A percentile compares a stretch with the other conserved stretches of the same genome.
phyloP scores from a whole-genome alignment of 352 stramenopile species.

The Phytophthora pseudosyringae region DNA sequence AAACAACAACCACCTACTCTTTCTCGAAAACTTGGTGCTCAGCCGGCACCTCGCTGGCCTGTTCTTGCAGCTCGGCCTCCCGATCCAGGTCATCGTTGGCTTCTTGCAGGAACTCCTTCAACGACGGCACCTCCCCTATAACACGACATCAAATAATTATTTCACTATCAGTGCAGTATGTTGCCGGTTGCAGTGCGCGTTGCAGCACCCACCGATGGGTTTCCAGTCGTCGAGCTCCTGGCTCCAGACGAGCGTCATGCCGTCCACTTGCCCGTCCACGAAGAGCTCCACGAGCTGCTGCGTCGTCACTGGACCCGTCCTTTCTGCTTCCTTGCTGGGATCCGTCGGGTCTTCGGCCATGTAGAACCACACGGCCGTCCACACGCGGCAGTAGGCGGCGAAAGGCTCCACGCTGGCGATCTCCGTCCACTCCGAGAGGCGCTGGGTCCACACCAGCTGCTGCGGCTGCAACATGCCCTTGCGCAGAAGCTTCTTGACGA shows the following conservation, averaged over 20 bases:
- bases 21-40: slow-evolving; percentile 68
- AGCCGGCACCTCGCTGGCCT: slow-evolving; percentile 41
- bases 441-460: slow-evolving; percentile 77
- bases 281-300: slow-evolving; percentile 66
- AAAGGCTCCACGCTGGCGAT: slow-evolving; percentile 58
- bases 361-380: slow-evolving; percentile 68
- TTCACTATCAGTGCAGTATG: neutral
- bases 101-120: slow-evolving; percentile 80
- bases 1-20: slow-evolving; percentile 30
- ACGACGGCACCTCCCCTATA: slow-evolving; percentile 53
- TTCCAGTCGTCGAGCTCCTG: slow-evolving; percentile 60
- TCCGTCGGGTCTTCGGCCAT: slow-evolving; percentile 37
- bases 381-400: slow-evolving; percentile 56
- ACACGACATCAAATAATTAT: neutral
- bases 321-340: slow-evolving; percentile 14
- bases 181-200: neutral
- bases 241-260: slow-evolving; percentile 77
- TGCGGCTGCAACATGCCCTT: slow-evolving; percentile 62
- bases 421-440: slow-evolving; percentile 62
- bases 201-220: slow-evolving; percentile 50
- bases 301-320: slow-evolving; percentile 54
- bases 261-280: slow-evolving; percentile 69
- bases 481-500: slow-evolving; percentile 76
- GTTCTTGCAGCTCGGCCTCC: slow-evolving; percentile 54
- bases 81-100: slow-evolving; percentile 69